Base-by-base conservation (phyloP, 345 rosid species). In the Psidium guajava region DNA sequence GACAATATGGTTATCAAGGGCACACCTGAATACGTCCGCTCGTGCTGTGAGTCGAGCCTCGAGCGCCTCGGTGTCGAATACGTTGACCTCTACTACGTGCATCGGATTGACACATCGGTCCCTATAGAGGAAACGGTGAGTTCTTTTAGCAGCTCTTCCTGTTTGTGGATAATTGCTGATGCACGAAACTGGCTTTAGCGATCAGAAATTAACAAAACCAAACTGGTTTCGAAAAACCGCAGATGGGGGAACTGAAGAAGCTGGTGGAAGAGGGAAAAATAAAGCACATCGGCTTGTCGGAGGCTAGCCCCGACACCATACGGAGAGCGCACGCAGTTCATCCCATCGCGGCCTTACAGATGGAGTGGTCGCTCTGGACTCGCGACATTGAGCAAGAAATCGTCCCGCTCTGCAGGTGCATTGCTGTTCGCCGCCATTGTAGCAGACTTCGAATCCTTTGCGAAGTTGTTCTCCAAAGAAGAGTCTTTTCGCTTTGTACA, bases 241-340 rank as follows among this genome's bases (percentile, higher is more conserved):
- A 89, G 92, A 83, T 89, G 82, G 92, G 86, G 86, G 83, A 89
- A 77, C 89, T 91, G 21, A 90, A 89, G 87, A 90, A 89, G 84
- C 61, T 90, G 14, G 89, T 89, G 52, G 89, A 90, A 84, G 92
- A 91, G 82, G 92, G 91, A 81, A 88, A 92, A 86, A 87, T 90
- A 4, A 92, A 88, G 85, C 86, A 88, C 22, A 87, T 89, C 18
- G 94, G 93, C 21, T 80, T 92, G 75, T 91, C 91, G n/a, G 94
- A 91, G 86, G 89, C 94, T 3, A 88, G 91, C 87, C 86, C 86
- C 5, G 92, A 90, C 59, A 90, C 91, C 8, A 82, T 89, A 40
- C 88, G 87, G 50, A 89, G 91, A 69, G 93, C 92, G 5, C 91
- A 89, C 82, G 91, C 90, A 8, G 89, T 88, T 86, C 90, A 90